Evolutionary conservation across 371 early-diverging fungal species (phyloP).

Genomic region (Chytridiales sp.): DNA sequence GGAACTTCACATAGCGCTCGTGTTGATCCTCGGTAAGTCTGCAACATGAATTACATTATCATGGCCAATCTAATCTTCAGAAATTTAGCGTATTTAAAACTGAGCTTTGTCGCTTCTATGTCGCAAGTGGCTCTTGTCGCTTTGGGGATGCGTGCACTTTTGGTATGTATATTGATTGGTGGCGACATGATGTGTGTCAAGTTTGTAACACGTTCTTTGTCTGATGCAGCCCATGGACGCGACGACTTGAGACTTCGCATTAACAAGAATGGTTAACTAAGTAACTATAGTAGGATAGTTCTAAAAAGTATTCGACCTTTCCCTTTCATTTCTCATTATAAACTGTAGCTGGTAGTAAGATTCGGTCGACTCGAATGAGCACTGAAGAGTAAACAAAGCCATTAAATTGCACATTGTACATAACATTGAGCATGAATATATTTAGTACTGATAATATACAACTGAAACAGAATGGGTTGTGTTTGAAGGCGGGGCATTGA

Average conservation of each 20-base stretch:
- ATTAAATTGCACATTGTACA: background rate
- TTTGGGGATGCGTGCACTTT: constrained; percentile 19
- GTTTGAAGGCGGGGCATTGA: background rate
- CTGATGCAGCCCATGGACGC: constrained; percentile 10
- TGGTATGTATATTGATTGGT: constrained; percentile 7
- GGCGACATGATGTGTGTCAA: background rate
- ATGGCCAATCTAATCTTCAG: too few relatives aligned
- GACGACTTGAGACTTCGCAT: constrained; percentile 10
- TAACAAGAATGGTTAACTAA: too few relatives aligned
- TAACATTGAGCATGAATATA: background rate
- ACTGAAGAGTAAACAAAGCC: background rate
- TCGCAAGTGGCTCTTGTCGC: constrained; percentile 9
- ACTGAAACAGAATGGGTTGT: background rate
- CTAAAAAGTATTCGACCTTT: too few relatives aligned
- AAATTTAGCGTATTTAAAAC: constrained; percentile 13
- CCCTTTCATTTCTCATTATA: too few relatives aligned
- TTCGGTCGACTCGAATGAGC: too few relatives aligned
- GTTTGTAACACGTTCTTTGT: background rate
- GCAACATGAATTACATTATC: too few relatives aligned
- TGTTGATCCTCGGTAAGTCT: too few relatives aligned
- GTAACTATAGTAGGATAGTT: too few relatives aligned
- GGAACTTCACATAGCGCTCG: too few relatives aligned
- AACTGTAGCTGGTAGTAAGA: too few relatives aligned
- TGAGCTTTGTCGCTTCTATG: constrained; percentile 20
- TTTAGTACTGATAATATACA: background rate